Percentiles rank a stretch among this genome's conserved stretches.
Conservation (phyloP, 768 basidiomycete genomes). For the Kwoniella newhampshirensis region DNA sequence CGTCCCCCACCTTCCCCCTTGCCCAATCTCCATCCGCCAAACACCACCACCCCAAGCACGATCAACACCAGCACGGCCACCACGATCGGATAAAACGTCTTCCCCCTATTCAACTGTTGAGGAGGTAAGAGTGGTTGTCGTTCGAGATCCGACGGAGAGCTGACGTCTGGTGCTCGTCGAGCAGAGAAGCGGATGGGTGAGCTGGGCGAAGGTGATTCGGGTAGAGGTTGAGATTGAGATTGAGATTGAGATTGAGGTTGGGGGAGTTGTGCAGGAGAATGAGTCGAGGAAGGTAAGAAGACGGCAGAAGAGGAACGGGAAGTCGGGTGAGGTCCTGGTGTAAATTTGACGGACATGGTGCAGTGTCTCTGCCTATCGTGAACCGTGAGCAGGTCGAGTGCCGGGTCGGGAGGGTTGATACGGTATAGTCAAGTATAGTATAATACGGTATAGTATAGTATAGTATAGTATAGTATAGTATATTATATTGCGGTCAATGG, state of each 20-base stretch:
- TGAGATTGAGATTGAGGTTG: neutral
- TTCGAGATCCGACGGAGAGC: conserved; percentile 18
- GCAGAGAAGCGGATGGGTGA: conserved; percentile 9
- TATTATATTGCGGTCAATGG: too few species aligned
- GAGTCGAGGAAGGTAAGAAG: neutral
- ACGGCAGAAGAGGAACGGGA: conserved; percentile 7
- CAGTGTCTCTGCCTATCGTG: too few species aligned
- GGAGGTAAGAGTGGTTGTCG: conserved; percentile 27
- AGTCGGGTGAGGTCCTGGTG: conserved; percentile 29
- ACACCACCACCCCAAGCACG: conserved; percentile 25
- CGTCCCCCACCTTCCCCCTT: conserved; percentile 35
- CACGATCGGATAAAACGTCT: conserved; percentile 17
- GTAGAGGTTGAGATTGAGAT: conserved; percentile 9
- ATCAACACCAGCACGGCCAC: conserved; percentile 5
- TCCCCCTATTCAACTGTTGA: neutral
- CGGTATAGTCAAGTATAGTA: too few species aligned
- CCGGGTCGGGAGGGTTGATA: too few species aligned
- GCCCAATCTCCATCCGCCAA: conserved; percentile 39
- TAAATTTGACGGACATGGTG: conserved; percentile 28
- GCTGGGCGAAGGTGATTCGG: conserved; percentile 5
- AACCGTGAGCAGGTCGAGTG: too few species aligned
- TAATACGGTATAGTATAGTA: too few species aligned
- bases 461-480: too few species aligned
- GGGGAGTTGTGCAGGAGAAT: neutral
- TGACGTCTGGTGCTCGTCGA: neutral